Evolutionary conservation across 2,329 filamentous ascomycete genomes (phyloP), one percentile per base, ranked within the genome.

Genomic region (Didymella glomerata): DNA sequence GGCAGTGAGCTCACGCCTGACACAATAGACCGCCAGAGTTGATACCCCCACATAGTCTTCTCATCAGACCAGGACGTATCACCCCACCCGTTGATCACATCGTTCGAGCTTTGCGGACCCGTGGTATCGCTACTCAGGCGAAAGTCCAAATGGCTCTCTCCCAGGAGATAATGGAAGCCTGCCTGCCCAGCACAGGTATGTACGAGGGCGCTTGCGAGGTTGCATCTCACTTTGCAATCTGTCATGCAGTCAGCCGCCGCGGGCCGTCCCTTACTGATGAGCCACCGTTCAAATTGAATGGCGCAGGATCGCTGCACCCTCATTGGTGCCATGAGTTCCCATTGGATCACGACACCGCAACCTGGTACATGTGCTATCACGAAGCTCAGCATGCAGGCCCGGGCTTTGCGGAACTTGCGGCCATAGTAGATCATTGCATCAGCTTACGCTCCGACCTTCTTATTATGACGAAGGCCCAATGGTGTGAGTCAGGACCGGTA

Each of bases 181-280:
- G 4, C 10, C 2, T 4, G 3, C 9, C 9, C 4, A 18, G 25
- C 7, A 28, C 16, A 16, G 11, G 30, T 11, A n/a, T 16, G 10
- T 13, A 14, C 7, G 4, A 34, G n/a, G 34, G 18, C 22, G 22
- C 18, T 13, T 3, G 27, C 14, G 24, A 25, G 22, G 22, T 24
- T 27, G 47, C 13, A 3, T 40, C 10, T 13, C 32, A 3, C 16
- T 11, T 4, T 28, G 7, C 34, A 22, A 18, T 28, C 34, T 13
- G 22, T 40, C 47, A 50, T 50, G 36, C 36, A 42, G 48, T 4
- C 25, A 50, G 36, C 36, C 48, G 25, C n/a, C 6, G 48, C 36
- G 36, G 48, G 36, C 48, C 48, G 25, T 27, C n/a, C 36, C 36
- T 42, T 50, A 24, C 36, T 50, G 25, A 11, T 18, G 7, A 42